Percentiles rank a stretch among this genome's conserved stretches.
Evolutionary conservation across 1,284 basidiomycete species (phyloP).

Genomic region (Trichosporon inkin): DNA sequence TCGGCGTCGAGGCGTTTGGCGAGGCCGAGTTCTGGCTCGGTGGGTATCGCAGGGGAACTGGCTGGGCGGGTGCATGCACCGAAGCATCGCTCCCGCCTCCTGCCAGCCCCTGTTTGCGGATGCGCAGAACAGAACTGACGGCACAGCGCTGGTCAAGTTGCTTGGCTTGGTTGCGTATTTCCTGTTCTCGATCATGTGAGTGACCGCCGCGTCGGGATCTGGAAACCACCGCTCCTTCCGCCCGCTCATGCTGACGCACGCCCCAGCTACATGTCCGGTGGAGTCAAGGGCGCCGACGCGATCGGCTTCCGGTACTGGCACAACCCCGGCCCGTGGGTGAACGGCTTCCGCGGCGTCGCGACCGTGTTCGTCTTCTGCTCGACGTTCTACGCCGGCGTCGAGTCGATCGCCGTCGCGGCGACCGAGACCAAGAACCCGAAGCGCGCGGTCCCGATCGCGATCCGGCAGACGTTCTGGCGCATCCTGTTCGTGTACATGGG

Average conservation of each 20-base stretch:
- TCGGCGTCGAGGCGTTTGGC: conserved; percentile 30
- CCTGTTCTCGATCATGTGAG: conserved; percentile 61
- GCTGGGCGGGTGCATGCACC: background rate
- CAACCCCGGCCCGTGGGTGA: conserved; percentile 51
- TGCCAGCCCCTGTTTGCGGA: background rate
- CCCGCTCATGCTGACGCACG: too few species aligned
- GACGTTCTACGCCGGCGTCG: conserved; percentile 32
- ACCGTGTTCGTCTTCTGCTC: conserved; percentile 25
- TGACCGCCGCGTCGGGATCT: conserved; percentile 30
- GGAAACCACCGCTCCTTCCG: too few species aligned
- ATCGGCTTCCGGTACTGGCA: conserved; percentile 53
- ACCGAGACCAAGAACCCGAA: conserved; percentile 60
- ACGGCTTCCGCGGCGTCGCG: conserved; percentile 27
- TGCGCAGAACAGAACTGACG: background rate
- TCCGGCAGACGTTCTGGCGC: conserved; percentile 68
- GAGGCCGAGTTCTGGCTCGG: conserved; percentile 27
- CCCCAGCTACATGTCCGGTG: conserved; percentile 53
- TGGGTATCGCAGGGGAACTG: background rate
- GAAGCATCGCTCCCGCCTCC: background rate
- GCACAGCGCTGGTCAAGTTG: conserved; percentile 24
- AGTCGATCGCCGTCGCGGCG: conserved; percentile 51
- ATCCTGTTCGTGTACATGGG: conserved; percentile 69
- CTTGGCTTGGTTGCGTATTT: conserved; percentile 47
- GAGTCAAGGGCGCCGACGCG: conserved; percentile 45
- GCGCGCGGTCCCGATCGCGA: conserved; percentile 70